Evolutionary conservation across 768 basidiomycete genomes (phyloP), one percentile per base, ranked within the genome.

Genomic region (Agaricus sinodeliciosus): DNA sequence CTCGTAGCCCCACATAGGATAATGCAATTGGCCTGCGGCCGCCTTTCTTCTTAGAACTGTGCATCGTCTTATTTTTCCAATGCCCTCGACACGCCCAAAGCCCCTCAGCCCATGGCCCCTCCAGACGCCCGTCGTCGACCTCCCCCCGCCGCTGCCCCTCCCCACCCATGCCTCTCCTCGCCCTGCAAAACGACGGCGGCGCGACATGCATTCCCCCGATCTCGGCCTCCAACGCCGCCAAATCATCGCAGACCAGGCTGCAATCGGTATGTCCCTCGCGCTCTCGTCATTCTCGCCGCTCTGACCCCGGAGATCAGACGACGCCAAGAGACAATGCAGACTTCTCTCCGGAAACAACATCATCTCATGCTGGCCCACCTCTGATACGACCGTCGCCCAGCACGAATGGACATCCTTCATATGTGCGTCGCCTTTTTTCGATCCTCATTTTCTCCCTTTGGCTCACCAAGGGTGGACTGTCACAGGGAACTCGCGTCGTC

Each of bases 391-490:
- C 22, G 72, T 94, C 55, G 66, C 76, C n/a, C 91, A 95, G 67
- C 78, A 85, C 61, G 67, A 87, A 45, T 90, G 80, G 75, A 80
- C 83, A 3, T 77, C 82, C 35, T 84, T 92, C 63, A 81, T 92
- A 62, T 94, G 91, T 90, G 63, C 66, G 88, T 85, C 16, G 47
- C 42, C 26, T 18, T 25, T 41, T 11, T 25, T 27, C 13, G 55
- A 5, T 60, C 39, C 40, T 56, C 34, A 55, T 57, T n/a, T 35
- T 50, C 8, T 47, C 41, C 43, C 35, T 37, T 41, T 55, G 16
- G 60, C 40, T 54, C 54, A 57, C 48, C 31, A 31, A 31, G 31
- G 31, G 49, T 64, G 48, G 48, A 19, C 43, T 51, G 55, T 50
- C 43, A 15, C 65, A 90, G 87, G 88, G 88, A 91, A 92, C 62